A percentile compares a stretch with the other conserved stretches of the same genome.
These are phyloP conservation scores for Periconia digitata DNA, from an alignment of 2,329 filamentous ascomycete genomes.

Conservation along the genomic window DNA sequence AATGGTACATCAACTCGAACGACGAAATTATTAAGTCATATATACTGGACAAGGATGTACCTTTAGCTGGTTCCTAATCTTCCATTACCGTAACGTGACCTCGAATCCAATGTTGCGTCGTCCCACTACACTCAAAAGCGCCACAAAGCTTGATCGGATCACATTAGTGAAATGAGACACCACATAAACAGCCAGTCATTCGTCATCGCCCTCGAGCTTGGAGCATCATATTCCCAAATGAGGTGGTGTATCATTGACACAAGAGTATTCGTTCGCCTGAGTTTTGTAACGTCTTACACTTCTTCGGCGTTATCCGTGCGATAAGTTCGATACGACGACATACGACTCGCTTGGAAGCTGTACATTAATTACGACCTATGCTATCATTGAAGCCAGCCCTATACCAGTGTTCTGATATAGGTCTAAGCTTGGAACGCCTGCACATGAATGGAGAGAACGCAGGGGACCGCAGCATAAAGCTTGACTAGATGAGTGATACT, in stretches of 20 bases:
- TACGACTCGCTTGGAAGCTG: constrained; percentile 9
- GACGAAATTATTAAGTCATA: not conserved
- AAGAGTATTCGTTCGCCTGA: not conserved
- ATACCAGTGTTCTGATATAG: not conserved
- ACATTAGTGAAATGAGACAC: constrained; percentile 15
- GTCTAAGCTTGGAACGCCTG: not conserved
- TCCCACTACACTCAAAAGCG: constrained; percentile 20
- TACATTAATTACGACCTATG: not conserved
- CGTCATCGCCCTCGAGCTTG: not conserved
- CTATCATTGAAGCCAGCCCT: constrained; percentile 5
- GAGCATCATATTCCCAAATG: not conserved
- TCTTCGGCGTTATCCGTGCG: constrained; percentile 12
- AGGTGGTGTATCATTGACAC: not conserved
- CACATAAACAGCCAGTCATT: not conserved
- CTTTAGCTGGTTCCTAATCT: not conserved
- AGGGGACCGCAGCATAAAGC: not conserved
- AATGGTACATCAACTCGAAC: constrained; percentile 2
- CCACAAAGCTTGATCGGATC: constrained; percentile 38
- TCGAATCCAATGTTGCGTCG: constrained; percentile 10
- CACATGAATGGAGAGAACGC: too few relatives aligned
- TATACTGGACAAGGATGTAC: not conserved
- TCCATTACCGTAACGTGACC: not conserved
- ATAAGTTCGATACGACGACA: constrained; percentile 5
- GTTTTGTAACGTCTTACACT: constrained; percentile 3
- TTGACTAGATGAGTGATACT: not conserved